Percentiles rank a stretch among this genome's conserved stretches.
phyloP scores from a whole-genome alignment of 345 rosid genomes.

The Salix udensis region DNA sequence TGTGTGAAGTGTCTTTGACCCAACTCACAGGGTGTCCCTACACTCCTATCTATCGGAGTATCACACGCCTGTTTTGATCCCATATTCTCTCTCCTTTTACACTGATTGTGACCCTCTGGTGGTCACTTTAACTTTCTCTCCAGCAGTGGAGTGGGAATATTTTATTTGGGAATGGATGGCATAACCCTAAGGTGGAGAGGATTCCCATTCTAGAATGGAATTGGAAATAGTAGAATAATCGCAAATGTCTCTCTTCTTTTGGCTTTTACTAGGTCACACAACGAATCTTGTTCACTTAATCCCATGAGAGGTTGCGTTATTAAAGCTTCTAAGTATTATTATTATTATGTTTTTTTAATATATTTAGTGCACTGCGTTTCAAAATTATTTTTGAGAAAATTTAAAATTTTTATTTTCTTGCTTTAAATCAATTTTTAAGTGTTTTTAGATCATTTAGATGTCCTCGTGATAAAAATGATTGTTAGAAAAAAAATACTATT shows the following conservation, averaged over 20 bases:
- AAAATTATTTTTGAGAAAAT: no score
- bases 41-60: neutral
- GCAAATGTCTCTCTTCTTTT: constrained; percentile 4
- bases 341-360: no score
- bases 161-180: neutral
- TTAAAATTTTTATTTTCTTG: no score
- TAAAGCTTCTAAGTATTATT: constrained; percentile 13
- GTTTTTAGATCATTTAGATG: no score
- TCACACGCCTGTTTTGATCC: constrained; percentile 6
- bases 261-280: constrained; percentile 30
- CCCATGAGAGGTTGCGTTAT: constrained; percentile 25
- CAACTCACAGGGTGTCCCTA: neutral
- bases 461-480: no score
- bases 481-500: no score
- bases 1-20: constrained; percentile 13
- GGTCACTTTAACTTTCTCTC: neutral
- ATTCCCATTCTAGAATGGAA: neutral
- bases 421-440: no score
- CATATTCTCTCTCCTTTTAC: neutral
- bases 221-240: neutral
- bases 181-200: neutral
- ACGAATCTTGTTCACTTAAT: constrained; percentile 36
- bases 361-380: no score
- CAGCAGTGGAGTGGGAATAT: neutral
- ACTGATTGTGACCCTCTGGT: neutral